Evolutionary conservation across 1,139 yeast genomes (phyloP).

Genomic region (Suhomyces kunorum): DNA sequence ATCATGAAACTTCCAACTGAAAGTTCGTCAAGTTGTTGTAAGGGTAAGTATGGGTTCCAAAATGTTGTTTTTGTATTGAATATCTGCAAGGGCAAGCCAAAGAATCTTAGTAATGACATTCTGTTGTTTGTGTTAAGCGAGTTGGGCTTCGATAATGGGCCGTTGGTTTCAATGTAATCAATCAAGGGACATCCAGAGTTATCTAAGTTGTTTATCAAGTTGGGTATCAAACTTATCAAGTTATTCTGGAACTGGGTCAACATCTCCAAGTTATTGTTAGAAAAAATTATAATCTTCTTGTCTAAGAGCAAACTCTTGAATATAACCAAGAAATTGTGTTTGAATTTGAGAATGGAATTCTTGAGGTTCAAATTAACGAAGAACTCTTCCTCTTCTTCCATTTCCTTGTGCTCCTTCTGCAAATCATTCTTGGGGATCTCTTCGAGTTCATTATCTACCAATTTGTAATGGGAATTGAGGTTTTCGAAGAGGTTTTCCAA

Average conservation of each 20-base stretch:
- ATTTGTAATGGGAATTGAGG: slow-evolving; percentile 45
- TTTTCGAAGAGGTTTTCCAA: slow-evolving; percentile 75
- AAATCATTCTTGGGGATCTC: slow-evolving; percentile 7
- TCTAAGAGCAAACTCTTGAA: slow-evolving; percentile 80
- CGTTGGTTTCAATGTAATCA: slow-evolving; percentile 54
- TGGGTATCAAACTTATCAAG: slow-evolving; percentile 72
- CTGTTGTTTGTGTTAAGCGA: slow-evolving; percentile 79
- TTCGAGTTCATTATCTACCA: slow-evolving; percentile 25
- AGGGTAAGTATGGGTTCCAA: slow-evolving; percentile 89
- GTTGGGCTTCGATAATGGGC: slow-evolving; percentile 57
- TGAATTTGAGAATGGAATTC: slow-evolving; percentile 61
- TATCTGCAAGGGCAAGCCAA: slow-evolving; percentile 85
- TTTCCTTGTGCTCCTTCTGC: slow-evolving; percentile 15
- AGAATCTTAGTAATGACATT: slow-evolving; percentile 70
- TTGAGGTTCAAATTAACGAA: slow-evolving; percentile 78
- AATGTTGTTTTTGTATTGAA: slow-evolving; percentile 82
- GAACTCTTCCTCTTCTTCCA: slow-evolving; percentile 41
- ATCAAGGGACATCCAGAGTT: slow-evolving; percentile 81
- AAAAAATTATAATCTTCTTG: slow-evolving; percentile 65
- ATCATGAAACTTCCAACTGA: slow-evolving; percentile 67
- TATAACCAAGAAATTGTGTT: slow-evolving; percentile 61
- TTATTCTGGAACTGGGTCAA: slow-evolving; percentile 79
- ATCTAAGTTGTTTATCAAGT: slow-evolving; percentile 67
- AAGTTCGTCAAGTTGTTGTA: slow-evolving; percentile 84
- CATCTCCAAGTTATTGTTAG: slow-evolving; percentile 74